These are phyloP conservation scores for Boletus coccyginus DNA, from an alignment of 768 basidiomycete genomes.

Conservation along the genomic window DNA sequence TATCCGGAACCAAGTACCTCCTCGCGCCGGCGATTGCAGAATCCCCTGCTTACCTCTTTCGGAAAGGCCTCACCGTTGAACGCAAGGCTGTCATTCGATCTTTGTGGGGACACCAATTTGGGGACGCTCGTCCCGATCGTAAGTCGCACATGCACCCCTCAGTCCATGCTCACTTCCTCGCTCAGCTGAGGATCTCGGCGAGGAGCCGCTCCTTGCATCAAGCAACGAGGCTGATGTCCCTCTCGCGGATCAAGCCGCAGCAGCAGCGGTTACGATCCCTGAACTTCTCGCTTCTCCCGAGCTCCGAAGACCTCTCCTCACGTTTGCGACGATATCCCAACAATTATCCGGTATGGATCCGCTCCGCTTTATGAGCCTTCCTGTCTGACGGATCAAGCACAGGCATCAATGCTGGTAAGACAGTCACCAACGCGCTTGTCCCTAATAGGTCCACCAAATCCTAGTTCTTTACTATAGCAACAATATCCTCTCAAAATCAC, in stretches of 20 bases:
- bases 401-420: constrained; percentile 75
- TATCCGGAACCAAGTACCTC: constrained; percentile 59
- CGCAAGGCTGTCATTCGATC: constrained; percentile 42
- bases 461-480: constrained; percentile 90
- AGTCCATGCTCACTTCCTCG: constrained; percentile 1
- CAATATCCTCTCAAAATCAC: constrained; percentile 74
- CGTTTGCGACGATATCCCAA: constrained; percentile 72
- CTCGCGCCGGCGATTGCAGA: constrained; percentile 57
- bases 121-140: constrained; percentile 27
- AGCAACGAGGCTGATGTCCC: constrained; percentile 14
- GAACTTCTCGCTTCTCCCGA: constrained; percentile 52
- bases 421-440: background rate
- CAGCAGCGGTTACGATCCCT: constrained; percentile 44
- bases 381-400: constrained; percentile 5
- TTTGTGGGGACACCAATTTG: constrained; percentile 51
- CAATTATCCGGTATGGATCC: constrained; percentile 64
- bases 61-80: constrained; percentile 47
- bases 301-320: constrained; percentile 59
- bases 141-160: constrained; percentile 7
- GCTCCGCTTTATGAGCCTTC: background rate
- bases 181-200: constrained; percentile 25
- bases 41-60: constrained; percentile 66
- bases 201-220: constrained; percentile 26
- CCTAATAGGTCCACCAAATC: background rate
- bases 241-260: constrained; percentile 22